Base-by-base conservation (phyloP, 2,329 filamentous ascomycete genomes). In the Diaporthe citri region DNA sequence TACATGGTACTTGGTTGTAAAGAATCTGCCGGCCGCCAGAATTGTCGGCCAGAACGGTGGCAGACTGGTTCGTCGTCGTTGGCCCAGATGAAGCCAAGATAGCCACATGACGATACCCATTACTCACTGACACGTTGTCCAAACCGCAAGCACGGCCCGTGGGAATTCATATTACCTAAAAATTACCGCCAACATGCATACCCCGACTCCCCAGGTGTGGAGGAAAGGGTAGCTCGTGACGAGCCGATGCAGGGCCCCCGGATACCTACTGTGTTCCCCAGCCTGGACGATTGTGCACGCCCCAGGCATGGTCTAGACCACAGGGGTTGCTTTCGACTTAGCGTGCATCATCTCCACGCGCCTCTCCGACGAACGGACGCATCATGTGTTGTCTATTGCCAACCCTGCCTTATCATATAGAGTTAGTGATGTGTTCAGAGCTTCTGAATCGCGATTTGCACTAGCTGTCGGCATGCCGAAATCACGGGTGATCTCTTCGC, bases 111-210 rank as follows among this genome's bases (percentile, higher is more conserved):
- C 64, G 48, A 69, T 69, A 28, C 48, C 48, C 64, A 69, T 69
- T 69, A 69, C 64, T 69, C 64, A 69, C 64, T 69, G 64, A 69
- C 64, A 69, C 64, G 64, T 69, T 22, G 64, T 69, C 64, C 13
- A 69, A 22, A 55, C n/a, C 48, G 64, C 48, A 69, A 69, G 64
- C 48, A 69, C 64, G 64, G 64, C 34, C 64, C 34, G 64, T 39
- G 64, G 48, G 34, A 69, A n/a, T 69, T 69, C 13, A 55, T 31
- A 69, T 69, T 69, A 69, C 64, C 31, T 69, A 69, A 69, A 69
- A 69, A 31, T 55, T 55, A 69, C 64, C 48, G 46, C 64, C 64
- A 41, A 6, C 10, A 15, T 69, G 64, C 64, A 55, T 69, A 55
- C 64, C 64, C 64, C 64, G 34, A 69, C 64, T 52, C 48, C 34